Percentiles rank a stretch among this genome's conserved stretches.
phyloP scores from a whole-genome alignment of 2,329 filamentous ascomycete genomes.

The Claviceps arundinis region DNA sequence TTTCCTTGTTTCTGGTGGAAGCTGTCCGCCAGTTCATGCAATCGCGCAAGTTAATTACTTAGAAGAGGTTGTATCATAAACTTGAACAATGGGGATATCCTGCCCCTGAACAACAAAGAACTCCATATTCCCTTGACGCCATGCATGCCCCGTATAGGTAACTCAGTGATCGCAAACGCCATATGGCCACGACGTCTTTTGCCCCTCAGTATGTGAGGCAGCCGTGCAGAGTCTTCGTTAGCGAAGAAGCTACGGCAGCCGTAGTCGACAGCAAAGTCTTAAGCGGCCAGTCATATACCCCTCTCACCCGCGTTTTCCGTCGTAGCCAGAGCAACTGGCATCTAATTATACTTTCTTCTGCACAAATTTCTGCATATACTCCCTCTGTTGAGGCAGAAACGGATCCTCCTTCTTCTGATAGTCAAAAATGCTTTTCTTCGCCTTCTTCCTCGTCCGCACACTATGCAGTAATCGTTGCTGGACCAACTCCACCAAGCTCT shows the following conservation, averaged over 20 bases:
- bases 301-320: neutral
- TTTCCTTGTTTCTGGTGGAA: neutral
- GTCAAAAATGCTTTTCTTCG: conserved; percentile 40
- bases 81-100: neutral
- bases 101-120: neutral
- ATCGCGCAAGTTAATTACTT: conserved; percentile 9
- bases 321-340: neutral
- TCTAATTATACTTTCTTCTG: conserved; percentile 13
- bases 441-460: conserved; percentile 50
- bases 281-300: too few species aligned
- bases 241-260: too few species aligned
- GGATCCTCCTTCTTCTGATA: conserved; percentile 22
- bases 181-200: too few species aligned
- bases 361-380: conserved; percentile 36
- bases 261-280: too few species aligned
- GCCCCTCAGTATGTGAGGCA: too few species aligned
- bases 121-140: neutral
- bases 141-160: too few species aligned
- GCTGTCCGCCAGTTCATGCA: conserved; percentile 5
- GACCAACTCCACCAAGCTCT: conserved; percentile 62
- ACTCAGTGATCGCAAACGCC: too few species aligned
- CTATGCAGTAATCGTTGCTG: conserved; percentile 57
- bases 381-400: conserved; percentile 30
- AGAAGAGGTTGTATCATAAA: conserved; percentile 20
- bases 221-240: too few species aligned